Base-by-base conservation (phyloP, 164 flowering plant species). In the Santalum album region DNA sequence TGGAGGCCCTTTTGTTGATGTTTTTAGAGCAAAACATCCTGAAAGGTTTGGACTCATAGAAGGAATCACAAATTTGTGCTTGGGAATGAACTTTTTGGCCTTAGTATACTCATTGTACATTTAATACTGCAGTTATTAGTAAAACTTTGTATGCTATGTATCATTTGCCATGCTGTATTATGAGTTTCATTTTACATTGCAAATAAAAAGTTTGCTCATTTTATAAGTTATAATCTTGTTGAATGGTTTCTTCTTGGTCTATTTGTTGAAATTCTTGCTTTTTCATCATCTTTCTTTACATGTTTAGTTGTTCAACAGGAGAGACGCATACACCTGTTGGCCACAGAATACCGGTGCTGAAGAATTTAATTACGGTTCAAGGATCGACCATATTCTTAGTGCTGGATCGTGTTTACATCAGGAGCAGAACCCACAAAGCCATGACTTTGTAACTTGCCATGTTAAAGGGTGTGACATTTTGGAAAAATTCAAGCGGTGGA, bases 291-390 rank as follows among this genome's bases (percentile, higher is more conserved):
- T 38, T 10, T 3, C 14, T 38, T 38, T 38, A 15, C 14, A 11
- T 1, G 1, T 9, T 38, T 12, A 32, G 7, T 46, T 48, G 20
- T 25, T 58, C 35, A 60, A 21, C 73, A 94, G 99, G 67, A 69
- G 35, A 68, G 96, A 84, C 24, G 96, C 97, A 54, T 94, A 79
- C 63, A 94, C 99, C n/a, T 87, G 95, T 67, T 94, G 99, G 99
- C 55, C 97, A 22, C 70, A 71, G 47, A 71, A 61, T 57, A 75
- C 75, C 24, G 99, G 99, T 43, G 96, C 87, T 12, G 99, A 94
- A 67, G 82, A 78, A 64, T 90, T 94, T 62, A 90, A 90, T 65
- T 90, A 52, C 75, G 97, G 99, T 24, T 57, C 87, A 21, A 88
- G 99, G 64, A 94, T 94, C 61, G 99, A 94, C 67, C 99, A 83